Evolutionary conservation across 2,329 filamentous ascomycete genomes (phyloP), one percentile per base, ranked within the genome.

Genomic region (Gliomastix tumulicola): DNA sequence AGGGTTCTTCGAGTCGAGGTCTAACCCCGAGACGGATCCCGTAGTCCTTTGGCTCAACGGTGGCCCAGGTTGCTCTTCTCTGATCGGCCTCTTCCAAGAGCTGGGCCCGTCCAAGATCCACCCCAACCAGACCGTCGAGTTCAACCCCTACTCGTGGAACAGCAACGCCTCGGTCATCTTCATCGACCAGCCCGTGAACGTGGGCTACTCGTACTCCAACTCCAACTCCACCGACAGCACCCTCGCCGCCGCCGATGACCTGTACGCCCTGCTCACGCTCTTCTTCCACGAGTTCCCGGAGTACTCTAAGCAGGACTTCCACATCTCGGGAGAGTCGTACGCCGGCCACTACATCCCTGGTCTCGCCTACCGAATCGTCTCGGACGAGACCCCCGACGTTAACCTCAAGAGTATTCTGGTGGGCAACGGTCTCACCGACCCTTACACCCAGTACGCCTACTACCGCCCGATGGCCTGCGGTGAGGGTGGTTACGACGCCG

Each of bases 221-320:
- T 97, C 90, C 18, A 79, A 94, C 44, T 90, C 90, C 47, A 36
- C 35, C n/a, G 13, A 12, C 2, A 30, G 15, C 13, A 23, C 35
- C 2, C n/a, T 32, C 10, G 35, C 35, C 16, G 92, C 92, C 35
- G 88, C 88, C 69, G 97, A 98, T 78, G 92, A 98, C 54, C 82
- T 98, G 50, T 97, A 97, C 56, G 92, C 92, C 48, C 83, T 98
- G 44, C 73, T 98, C 47, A 92, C 89, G 30, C 84, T 97, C 49
- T 98, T 98, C 79, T 98, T 98, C 77, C 84, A 95, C 68, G 86
- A 96, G 60, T 98, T 97, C 76, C 92, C 92, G 39, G 78, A 98
- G 66, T 97, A 98, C 57, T 79, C 88, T 34, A 75, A 82, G 58
- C 92, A 97, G 66, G 83, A 90, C 66, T 98, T 98, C 80, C 90